Evolutionary conservation across 441 rosid species (phyloP).

Genomic region (Kokia cookei): DNA sequence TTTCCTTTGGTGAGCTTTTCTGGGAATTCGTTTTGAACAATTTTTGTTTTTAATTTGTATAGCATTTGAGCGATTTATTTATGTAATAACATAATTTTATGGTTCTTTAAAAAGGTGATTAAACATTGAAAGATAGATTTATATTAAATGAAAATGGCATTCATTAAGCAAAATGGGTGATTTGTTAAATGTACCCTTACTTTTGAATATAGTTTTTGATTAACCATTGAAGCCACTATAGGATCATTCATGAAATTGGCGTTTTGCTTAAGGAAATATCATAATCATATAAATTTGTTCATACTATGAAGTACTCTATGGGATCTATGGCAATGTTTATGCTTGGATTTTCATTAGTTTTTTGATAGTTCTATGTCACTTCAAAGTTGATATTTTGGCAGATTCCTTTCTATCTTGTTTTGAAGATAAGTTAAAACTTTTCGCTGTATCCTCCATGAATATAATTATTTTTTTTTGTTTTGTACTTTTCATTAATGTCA

Average conservation of each 20-base stretch:
- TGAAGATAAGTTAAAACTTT: too few species aligned
- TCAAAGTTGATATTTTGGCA: not conserved
- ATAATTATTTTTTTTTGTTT: too few species aligned
- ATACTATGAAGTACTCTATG: not conserved
- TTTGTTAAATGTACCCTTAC: not conserved
- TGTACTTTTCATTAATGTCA: too few species aligned
- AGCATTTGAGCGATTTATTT: too few species aligned
- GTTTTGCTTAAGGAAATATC: not conserved
- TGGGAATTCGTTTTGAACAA: too few species aligned
- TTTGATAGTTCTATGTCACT: not conserved
- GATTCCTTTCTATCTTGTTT: slow-evolving; percentile 3
- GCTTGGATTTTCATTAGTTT: not conserved
- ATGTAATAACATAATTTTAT: too few species aligned
- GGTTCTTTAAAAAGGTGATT: not conserved
- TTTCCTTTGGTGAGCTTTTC: too few species aligned
- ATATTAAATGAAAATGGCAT: not conserved
- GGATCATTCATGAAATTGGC: not conserved
- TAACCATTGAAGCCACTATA: not conserved
- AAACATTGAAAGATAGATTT: not conserved
- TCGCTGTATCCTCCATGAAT: too few species aligned
- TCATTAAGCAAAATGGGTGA: not conserved
- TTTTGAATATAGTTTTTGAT: not conserved
- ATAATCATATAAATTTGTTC: not conserved
- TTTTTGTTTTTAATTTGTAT: too few species aligned
- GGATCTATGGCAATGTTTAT: not conserved